phyloP scores from a whole-genome alignment of 768 basidiomycete genomes.

The Kwoniella botswanensis region DNA sequence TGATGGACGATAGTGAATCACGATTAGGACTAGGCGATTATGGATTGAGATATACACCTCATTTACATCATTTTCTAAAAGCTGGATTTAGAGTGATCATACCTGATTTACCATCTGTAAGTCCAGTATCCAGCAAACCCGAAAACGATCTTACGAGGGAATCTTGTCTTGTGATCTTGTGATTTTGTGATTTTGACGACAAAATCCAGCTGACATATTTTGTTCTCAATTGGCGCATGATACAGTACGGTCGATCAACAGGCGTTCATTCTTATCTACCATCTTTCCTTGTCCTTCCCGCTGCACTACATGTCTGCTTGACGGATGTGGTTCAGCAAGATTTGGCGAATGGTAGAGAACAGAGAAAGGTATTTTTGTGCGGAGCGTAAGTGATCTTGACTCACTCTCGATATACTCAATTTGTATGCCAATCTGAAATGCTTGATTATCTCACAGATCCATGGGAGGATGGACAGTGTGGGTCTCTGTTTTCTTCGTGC shows the following conservation, averaged over 20 bases:
- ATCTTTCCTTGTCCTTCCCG: constrained; percentile 48
- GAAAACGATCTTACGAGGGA: not conserved
- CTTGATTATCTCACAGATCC: constrained; percentile 39
- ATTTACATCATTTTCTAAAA: constrained; percentile 53
- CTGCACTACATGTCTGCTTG: constrained; percentile 55
- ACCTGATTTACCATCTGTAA: constrained; percentile 59
- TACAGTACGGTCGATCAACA: constrained; percentile 56
- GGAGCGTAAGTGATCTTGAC: constrained; percentile 48
- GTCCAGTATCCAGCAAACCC: constrained; percentile 21
- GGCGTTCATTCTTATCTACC: constrained; percentile 56
- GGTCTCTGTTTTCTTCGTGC: constrained; percentile 17
- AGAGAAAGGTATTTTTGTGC: constrained; percentile 57
- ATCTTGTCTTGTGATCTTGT: too few species aligned
- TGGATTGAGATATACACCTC: constrained; percentile 56
- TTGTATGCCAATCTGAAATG: not conserved
- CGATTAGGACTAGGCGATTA: constrained; percentile 50
- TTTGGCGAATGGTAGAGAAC: constrained; percentile 39
- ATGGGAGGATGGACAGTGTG: constrained; percentile 59
- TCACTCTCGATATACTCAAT: not conserved
- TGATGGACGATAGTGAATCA: not conserved
- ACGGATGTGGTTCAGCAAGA: constrained; percentile 54
- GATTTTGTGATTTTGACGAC: too few species aligned
- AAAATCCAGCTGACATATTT: not conserved
- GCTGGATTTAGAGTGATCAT: constrained; percentile 59
- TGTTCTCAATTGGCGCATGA: not conserved